Base-by-base conservation (phyloP, 257 asterid species). In the Solanum lycopersicoides region DNA sequence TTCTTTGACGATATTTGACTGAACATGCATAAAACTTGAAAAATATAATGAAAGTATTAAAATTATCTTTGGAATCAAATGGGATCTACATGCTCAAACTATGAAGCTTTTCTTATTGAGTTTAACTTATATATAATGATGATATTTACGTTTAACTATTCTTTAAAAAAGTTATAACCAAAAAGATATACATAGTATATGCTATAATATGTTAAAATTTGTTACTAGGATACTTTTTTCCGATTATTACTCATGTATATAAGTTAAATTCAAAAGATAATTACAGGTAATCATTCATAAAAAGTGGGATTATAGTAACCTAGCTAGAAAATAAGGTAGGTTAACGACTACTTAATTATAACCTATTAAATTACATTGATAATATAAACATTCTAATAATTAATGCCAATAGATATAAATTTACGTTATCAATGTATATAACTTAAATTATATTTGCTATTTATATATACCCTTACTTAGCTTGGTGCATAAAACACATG, bases 1-100 rank as follows among this genome's bases (percentile, higher is more conserved):
- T 15, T 50, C 11, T 47, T 28, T 47, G 3, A 4, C 0, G 2
- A 5, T 18, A 5, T 80, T 47, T 79, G 28, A 79, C 21, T 75
- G 21, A 41, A 41, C 59, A 0, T 41, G 13, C 59, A 0, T 41
- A 21, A 47, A 15, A 0, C 16, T 44, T 45, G 0, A 45, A 5
- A 42, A 23, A 5, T 2, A 23, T 23, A 5, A 39, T 23, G 0
- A 0, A 41, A 76, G 20, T n/a, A n/a, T 23, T 0, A 71, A 15
- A 0, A 69, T 15, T 69, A 15, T 69, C 6, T 71, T 32, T 66
- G 6, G 23, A 14, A 30, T 68, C 15, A 2, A 15, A 21, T 30
- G 75, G 12, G 76, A 12, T 2, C 16, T 72, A 72, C 45, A 18
- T 72, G 45, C 28, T 18, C 0, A 72, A 71, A 32, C 23, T 3